A percentile compares a stretch with the other conserved stretches of the same genome.
phyloP scores from a whole-genome alignment of 2,329 filamentous ascomycete genomes.

The Stagonosporopsis vannaccii region DNA sequence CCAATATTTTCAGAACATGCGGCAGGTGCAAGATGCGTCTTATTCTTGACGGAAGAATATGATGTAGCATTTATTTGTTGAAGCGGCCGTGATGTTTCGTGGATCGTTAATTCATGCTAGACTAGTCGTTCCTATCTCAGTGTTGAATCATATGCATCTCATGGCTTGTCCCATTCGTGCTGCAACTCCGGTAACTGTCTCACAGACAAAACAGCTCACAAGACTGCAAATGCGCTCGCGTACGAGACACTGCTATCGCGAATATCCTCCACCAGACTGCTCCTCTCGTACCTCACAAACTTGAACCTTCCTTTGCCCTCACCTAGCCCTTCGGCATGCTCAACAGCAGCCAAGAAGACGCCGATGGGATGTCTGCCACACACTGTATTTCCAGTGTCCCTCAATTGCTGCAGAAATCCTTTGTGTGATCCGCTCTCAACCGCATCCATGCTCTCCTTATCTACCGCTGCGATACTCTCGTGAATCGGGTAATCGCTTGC shows the following conservation, averaged over 20 bases:
- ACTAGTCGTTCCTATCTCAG: background rate
- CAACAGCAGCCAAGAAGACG: conserved; percentile 86
- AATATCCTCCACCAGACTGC: conserved; percentile 72
- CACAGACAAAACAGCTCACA: conserved; percentile 14
- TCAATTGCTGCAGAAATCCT: conserved; percentile 72
- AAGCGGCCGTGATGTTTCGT: background rate
- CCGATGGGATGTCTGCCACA: conserved; percentile 96
- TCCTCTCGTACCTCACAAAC: conserved; percentile 88
- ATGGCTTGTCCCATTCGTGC: background rate
- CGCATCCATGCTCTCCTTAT: conserved; percentile 82
- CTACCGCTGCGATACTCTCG: conserved; percentile 82
- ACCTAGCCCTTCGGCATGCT: conserved; percentile 56
- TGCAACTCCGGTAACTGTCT: background rate
- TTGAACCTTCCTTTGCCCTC: conserved; percentile 71
- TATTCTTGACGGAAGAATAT: background rate
- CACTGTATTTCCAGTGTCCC: conserved; percentile 84
- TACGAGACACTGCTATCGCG: conserved; percentile 92
- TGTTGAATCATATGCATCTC: background rate
- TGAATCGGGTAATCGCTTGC: conserved; percentile 69
- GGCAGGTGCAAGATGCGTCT: background rate
- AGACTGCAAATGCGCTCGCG: conserved; percentile 84
- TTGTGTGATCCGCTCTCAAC: conserved; percentile 79
- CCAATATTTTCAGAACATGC: background rate
- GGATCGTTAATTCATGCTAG: background rate
- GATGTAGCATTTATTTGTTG: no score